Evolutionary conservation across 129 eudicot genomes (phyloP), one percentile per base, ranked within the genome.

Genomic region (Smallanthus sonchifolius): DNA sequence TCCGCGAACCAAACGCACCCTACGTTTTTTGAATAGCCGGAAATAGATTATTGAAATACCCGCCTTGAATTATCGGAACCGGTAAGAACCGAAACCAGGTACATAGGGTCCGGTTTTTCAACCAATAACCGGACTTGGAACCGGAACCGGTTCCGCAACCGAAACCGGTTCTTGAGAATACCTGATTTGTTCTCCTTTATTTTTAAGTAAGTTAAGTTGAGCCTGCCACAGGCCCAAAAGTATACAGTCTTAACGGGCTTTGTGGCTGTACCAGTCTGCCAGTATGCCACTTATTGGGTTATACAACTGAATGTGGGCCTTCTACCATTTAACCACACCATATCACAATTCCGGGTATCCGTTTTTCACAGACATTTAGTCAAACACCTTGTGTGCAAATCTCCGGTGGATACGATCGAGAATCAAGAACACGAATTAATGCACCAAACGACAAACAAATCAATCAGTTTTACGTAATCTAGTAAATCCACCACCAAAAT

Each of bases 361-460:
- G 55, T 44, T 61, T 30, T 45, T 65, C 4, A 0, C 15, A 14
- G 71, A 70, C 82, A 62, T 7, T 37, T 70, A 62, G 77, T 78
- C 82, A 78, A 70, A 78, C 72, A 70, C 76, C 72, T 78, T 47
- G 43, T 78, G 71, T 4, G 72, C 71, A 52, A 77, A 42, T 68
- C 65, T 49, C 63, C 69, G 42, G 69, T 57, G 38, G 51, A 77
- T 43, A 32, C 39, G 43, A 68, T 37, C 66, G 7, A 61, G 66
- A 61, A 32, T 34, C 70, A 63, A 52, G 40, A 77, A 65, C 59
- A 51, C 60, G 30, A 49, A 78, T 78, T 49, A 47, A 78, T 52
- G 39, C 72, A 71, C 82, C 24, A 78, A 32, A 71, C 77, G 73
- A 72, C 82, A 71, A 68, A 35, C 6, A 34, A 47, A 40, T 79